Evolutionary conservation across 139 green algal genomes (phyloP).

Genomic region (Chlamydomonas asymmetrica): DNA sequence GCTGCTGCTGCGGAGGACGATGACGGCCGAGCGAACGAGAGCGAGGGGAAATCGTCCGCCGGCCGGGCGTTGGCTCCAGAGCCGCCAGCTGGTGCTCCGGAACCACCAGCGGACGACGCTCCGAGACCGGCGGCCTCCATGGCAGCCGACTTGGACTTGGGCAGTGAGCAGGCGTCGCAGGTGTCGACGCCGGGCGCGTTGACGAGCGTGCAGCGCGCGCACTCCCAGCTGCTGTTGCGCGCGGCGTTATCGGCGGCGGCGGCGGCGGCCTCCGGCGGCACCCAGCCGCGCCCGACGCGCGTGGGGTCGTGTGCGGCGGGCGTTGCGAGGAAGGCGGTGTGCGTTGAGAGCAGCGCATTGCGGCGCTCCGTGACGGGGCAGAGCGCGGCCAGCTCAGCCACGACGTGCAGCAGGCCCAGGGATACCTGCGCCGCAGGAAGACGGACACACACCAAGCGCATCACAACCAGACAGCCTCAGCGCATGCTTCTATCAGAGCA

Average conservation of each 20-base stretch:
- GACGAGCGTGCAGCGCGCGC: conserved; percentile 26
- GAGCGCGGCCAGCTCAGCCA: conserved; percentile 70
- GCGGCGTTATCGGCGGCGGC: conserved; percentile 51
- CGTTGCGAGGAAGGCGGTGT: conserved; percentile 46
- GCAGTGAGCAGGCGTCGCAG: conserved; percentile 25
- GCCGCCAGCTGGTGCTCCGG: background rate
- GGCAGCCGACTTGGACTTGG: background rate
- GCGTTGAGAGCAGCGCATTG: conserved; percentile 56
- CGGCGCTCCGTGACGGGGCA: conserved; percentile 56
- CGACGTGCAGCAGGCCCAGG: conserved; percentile 60
- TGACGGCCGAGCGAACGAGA: background rate
- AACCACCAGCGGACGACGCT: background rate
- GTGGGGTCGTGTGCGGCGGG: conserved; percentile 14
- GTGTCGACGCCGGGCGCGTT: conserved; percentile 27
- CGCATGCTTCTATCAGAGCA: too few species aligned
- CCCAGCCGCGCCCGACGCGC: conserved; percentile 47
- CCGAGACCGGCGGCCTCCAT: background rate
- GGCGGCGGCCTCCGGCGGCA: conserved; percentile 70
- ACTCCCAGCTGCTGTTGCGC: conserved; percentile 23
- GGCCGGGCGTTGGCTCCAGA: background rate
- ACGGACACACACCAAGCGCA: background rate
- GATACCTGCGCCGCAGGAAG: conserved; percentile 9
- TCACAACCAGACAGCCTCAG: background rate
- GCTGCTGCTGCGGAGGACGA: background rate
- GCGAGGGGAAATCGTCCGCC: conserved; percentile 20